Evolutionary conservation across 2,329 filamentous ascomycete species (phyloP).

Genomic region (Mycocentrospora acerina): DNA sequence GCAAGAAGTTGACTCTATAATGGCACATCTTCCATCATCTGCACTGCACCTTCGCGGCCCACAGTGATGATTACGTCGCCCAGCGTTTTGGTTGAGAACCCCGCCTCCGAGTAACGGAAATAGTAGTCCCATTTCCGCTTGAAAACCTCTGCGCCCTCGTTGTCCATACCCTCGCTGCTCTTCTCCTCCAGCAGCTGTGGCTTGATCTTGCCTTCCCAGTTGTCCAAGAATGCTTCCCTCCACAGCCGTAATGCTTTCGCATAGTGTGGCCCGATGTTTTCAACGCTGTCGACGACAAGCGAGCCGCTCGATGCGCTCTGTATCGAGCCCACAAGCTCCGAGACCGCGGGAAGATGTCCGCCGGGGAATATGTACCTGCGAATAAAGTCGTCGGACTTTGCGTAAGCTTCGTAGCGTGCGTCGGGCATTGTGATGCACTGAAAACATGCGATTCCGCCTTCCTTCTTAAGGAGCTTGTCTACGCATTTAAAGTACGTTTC

Average conservation of each 20-base stretch:
- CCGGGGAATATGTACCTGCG: slow-evolving; percentile 77
- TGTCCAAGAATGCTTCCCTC: slow-evolving; percentile 65
- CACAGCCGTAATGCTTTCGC: slow-evolving; percentile 68
- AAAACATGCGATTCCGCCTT: slow-evolving; percentile 68
- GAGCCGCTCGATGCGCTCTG: slow-evolving; percentile 60
- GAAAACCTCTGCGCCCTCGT: slow-evolving; percentile 67
- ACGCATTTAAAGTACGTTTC: slow-evolving; percentile 68
- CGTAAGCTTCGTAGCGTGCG: slow-evolving; percentile 64
- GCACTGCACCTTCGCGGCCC: slow-evolving; percentile 63
- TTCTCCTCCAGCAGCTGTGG: slow-evolving; percentile 62
- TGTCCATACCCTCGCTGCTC: slow-evolving; percentile 59
- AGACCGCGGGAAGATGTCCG: slow-evolving; percentile 68
- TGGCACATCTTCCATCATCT: slow-evolving; percentile 71
- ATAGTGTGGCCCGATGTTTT: slow-evolving; percentile 76
- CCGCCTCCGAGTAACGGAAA: slow-evolving; percentile 74
- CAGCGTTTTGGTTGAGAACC: slow-evolving; percentile 70
- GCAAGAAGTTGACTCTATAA: too few species aligned
- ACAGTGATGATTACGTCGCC: slow-evolving; percentile 74
- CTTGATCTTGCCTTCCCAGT: slow-evolving; percentile 62
- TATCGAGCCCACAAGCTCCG: slow-evolving; percentile 67
- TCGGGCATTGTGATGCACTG: slow-evolving; percentile 80
- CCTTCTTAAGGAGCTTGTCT: slow-evolving; percentile 63
- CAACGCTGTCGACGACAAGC: slow-evolving; percentile 65
- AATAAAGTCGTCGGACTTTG: slow-evolving; percentile 71
- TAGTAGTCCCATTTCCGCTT: slow-evolving; percentile 76